Conservation (phyloP, 257 asterid genomes). For the Capsicum pubescens region DNA sequence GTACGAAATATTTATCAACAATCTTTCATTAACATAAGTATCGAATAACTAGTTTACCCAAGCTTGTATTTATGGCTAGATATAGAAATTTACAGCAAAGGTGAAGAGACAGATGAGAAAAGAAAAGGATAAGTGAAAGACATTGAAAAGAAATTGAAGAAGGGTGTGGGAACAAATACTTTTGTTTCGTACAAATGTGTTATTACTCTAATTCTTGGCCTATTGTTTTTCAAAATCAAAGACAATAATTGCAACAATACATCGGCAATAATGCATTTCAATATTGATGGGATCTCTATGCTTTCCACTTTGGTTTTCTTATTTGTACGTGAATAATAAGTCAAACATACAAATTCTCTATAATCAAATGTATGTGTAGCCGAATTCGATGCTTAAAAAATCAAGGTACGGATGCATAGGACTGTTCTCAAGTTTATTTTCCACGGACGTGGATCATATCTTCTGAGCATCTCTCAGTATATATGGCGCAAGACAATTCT, state of each 20-base stretch:
- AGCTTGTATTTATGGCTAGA: background rate
- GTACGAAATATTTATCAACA: background rate
- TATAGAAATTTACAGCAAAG: background rate
- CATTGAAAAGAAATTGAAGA: background rate
- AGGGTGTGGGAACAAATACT: background rate
- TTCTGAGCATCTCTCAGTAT: no score
- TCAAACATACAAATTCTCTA: background rate
- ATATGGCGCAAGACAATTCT: no score
- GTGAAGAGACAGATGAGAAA: background rate
- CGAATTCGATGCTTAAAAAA: no score
- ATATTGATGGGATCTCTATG: slow-evolving; percentile 18
- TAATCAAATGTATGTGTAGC: background rate
- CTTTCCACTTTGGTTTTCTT: slow-evolving; percentile 19
- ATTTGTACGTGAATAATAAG: background rate
- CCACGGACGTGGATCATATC: no score
- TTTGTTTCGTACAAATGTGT: slow-evolving; percentile 12
- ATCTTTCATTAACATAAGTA: background rate
- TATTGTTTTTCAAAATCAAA: background rate
- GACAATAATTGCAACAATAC: background rate
- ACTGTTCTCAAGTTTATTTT: no score
- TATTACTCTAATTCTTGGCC: background rate
- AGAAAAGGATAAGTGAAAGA: background rate
- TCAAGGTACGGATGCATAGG: no score
- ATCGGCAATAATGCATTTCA: background rate
- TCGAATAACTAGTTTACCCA: background rate